Conservation (phyloP, 2,329 filamentous ascomycete species). For the Pseudogymnoascus destructans region DNA sequence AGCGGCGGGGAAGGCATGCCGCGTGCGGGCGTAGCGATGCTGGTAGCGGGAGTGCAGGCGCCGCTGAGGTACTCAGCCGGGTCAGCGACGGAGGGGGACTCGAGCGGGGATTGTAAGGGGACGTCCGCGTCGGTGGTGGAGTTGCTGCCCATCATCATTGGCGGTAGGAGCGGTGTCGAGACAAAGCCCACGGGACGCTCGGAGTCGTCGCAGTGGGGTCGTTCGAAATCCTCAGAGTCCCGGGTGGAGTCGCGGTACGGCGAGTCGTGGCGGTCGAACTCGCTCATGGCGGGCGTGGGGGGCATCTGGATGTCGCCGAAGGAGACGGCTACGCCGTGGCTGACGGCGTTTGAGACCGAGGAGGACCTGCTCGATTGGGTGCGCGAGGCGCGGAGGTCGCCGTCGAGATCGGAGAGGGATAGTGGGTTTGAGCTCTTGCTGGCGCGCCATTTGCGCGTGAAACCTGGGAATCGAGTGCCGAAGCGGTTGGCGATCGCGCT, state of each 20-base stretch:
- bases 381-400: constrained; percentile 32
- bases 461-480: constrained; percentile 42
- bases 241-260: neutral
- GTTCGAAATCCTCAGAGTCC: constrained; percentile 34
- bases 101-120: constrained; percentile 63
- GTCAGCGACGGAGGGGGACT: constrained; percentile 70
- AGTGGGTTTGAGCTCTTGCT: constrained; percentile 30
- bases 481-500: constrained; percentile 52
- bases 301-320: constrained; percentile 38
- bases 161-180: constrained; percentile 74
- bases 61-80: neutral
- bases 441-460: constrained; percentile 41
- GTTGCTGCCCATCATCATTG: constrained; percentile 47
- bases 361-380: constrained; percentile 66
- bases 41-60: constrained; percentile 23
- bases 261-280: constrained; percentile 46
- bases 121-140: constrained; percentile 35
- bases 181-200: constrained; percentile 50
- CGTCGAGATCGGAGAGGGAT: constrained; percentile 18
- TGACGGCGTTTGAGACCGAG: constrained; percentile 52
- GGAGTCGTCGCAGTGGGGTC: constrained; percentile 35
- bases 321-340: constrained; percentile 19
- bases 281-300: constrained; percentile 49
- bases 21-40: constrained; percentile 30
- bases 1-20: constrained; percentile 55